A percentile compares a stretch with the other conserved stretches of the same genome.
Evolutionary conservation across 2,329 filamentous ascomycete species (phyloP).

Genomic region (Botrytis byssoidea): DNA sequence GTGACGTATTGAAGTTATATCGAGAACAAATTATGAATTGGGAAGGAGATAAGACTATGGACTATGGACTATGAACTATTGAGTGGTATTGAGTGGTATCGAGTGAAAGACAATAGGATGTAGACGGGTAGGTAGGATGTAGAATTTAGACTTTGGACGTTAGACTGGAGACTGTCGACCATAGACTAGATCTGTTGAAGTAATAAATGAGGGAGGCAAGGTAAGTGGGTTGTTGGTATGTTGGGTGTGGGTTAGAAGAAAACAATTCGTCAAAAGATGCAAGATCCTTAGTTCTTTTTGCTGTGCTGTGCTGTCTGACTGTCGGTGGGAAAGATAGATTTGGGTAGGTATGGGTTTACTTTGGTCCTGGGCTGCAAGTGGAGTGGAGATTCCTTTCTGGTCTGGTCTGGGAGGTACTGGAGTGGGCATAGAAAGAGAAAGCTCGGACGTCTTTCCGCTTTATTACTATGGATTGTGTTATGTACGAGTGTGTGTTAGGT

Average conservation of each 20-base stretch:
- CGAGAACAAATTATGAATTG: not conserved
- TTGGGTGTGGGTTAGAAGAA: slow-evolving; percentile 4
- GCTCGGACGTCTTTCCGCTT: slow-evolving; percentile 28
- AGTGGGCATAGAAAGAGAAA: slow-evolving; percentile 24
- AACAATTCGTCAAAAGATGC: slow-evolving; percentile 24
- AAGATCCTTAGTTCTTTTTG: slow-evolving; percentile 22
- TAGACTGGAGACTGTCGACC: not conserved
- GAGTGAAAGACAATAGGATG: not conserved
- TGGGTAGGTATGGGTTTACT: slow-evolving; percentile 12
- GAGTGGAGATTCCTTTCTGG: slow-evolving; percentile 30
- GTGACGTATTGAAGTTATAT: slow-evolving; percentile 12
- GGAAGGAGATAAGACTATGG: not conserved
- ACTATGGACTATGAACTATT: not conserved
- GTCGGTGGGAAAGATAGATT: slow-evolving; percentile 24
- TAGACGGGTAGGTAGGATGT: not conserved
- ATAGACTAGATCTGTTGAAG: slow-evolving; percentile 4
- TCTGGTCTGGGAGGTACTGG: not conserved
- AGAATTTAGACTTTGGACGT: not conserved
- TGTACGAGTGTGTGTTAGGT: not conserved
- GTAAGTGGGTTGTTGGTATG: slow-evolving; percentile 15
- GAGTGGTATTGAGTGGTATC: not conserved
- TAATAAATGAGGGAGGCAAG: not conserved
- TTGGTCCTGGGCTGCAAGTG: slow-evolving; percentile 23
- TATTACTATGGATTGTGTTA: not conserved
- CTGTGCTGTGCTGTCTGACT: slow-evolving; percentile 14